Conservation (phyloP, 2,329 filamentous ascomycete species). For the Cercospora beticola region DNA sequence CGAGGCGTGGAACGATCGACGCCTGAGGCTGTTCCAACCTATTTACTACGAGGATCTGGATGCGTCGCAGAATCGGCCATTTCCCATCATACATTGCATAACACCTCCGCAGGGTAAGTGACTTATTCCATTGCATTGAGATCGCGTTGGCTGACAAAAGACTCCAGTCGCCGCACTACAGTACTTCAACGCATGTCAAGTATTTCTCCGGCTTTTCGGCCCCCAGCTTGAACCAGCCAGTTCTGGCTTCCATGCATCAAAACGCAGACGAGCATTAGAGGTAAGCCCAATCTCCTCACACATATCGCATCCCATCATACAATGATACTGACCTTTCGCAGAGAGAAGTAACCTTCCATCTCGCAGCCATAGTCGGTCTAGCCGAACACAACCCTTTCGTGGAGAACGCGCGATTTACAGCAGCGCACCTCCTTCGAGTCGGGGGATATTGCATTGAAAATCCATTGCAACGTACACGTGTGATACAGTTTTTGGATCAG, state of each 20-base stretch:
- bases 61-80: constrained; percentile 23
- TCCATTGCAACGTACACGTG: constrained; percentile 20
- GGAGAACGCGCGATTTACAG: constrained; percentile 30
- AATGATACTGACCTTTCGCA: constrained; percentile 1
- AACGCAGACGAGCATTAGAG: constrained; percentile 22
- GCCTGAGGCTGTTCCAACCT: constrained; percentile 31
- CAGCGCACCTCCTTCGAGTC: constrained; percentile 26
- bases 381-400: constrained; percentile 28
- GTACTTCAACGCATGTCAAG: constrained; percentile 40
- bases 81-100: constrained; percentile 38
- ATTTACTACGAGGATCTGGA: constrained; percentile 30
- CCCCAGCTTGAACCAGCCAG: constrained; percentile 14
- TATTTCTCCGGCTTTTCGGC: constrained; percentile 28
- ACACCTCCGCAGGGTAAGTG: constrained; percentile 34
- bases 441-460: constrained; percentile 29
- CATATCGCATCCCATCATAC: too few species aligned
- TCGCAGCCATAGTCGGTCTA: constrained; percentile 25
- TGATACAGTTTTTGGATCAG: constrained; percentile 22
- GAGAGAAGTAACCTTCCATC: constrained; percentile 23
- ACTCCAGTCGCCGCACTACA: constrained; percentile 37
- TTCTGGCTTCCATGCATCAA: constrained; percentile 27
- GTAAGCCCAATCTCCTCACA: too few species aligned
- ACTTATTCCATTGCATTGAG: not conserved
- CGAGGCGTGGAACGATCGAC: constrained; percentile 26
- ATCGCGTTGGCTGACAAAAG: not conserved